phyloP scores from a whole-genome alignment of 345 rosid species.

The Cardamine chenopodiifolia region DNA sequence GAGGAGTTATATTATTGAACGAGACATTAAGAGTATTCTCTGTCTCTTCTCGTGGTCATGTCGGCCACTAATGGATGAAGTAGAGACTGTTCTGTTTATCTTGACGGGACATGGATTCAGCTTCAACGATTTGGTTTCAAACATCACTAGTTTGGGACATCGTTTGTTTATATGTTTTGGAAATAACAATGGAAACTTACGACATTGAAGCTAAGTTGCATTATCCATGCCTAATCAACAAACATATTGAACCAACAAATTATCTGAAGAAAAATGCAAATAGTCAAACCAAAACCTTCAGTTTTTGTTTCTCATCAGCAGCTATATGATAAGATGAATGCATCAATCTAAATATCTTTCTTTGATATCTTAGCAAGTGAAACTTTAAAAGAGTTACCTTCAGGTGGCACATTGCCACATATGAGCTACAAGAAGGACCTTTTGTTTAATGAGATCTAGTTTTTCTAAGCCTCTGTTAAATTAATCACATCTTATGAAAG shows the following conservation, averaged over 20 bases:
- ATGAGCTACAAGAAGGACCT: too few species aligned
- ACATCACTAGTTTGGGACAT: not conserved
- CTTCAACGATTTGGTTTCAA: not conserved
- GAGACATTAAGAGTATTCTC: not conserved
- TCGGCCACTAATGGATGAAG: not conserved
- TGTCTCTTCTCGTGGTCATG: not conserved
- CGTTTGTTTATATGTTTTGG: not conserved
- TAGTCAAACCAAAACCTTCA: not conserved
- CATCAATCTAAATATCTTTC: not conserved
- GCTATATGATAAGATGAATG: not conserved
- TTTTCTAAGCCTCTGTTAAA: too few species aligned
- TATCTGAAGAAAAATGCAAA: not conserved
- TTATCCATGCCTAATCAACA: not conserved
- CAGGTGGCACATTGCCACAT: not conserved
- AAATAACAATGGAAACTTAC: not conserved
- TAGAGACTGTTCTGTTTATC: too few species aligned
- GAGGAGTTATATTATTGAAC: not conserved
- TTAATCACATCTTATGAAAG: too few species aligned
- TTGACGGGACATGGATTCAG: not conserved
- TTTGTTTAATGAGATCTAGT: too few species aligned
- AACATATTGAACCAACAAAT: not conserved
- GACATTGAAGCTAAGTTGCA: not conserved
- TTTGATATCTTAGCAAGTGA: not conserved
- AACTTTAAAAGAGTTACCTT: not conserved
- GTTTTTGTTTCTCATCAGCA: not conserved